phyloP scores from a whole-genome alignment of 2,329 filamentous ascomycete species.

The Phoma sp. region DNA sequence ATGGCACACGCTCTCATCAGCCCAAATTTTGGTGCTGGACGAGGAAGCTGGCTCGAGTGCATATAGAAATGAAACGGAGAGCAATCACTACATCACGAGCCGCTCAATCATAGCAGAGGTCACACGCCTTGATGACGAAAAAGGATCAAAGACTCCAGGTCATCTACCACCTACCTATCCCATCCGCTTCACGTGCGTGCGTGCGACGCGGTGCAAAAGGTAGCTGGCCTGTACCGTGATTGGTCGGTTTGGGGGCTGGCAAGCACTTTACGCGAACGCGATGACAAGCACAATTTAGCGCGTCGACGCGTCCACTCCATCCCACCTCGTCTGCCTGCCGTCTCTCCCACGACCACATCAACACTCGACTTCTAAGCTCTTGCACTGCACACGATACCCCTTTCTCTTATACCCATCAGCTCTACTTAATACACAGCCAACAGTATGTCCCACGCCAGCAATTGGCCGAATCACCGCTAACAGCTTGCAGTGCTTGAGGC shows the following conservation, averaged over 20 bases:
- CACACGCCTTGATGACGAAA: too few species aligned
- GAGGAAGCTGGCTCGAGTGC: slow-evolving; percentile 11
- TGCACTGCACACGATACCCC: slow-evolving; percentile 2
- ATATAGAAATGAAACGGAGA: not conserved
- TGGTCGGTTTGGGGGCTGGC: not conserved
- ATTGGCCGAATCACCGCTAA: slow-evolving; percentile 22
- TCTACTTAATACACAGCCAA: slow-evolving; percentile 12
- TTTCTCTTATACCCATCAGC: not conserved
- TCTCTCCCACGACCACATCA: slow-evolving; percentile 9
- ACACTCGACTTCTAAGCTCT: not conserved
- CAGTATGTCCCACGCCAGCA: slow-evolving; percentile 2
- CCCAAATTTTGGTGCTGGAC: slow-evolving; percentile 1
- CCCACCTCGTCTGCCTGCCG: slow-evolving; percentile 7
- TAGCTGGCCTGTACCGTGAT: not conserved
- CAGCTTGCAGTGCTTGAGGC: slow-evolving; percentile 81
- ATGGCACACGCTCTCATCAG: slow-evolving; percentile 9
- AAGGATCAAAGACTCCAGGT: too few species aligned
- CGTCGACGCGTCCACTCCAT: slow-evolving; percentile 13
- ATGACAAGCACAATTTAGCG: not conserved
- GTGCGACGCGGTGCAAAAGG: not conserved
- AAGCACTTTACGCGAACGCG: slow-evolving; percentile 14
- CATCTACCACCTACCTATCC: too few species aligned
- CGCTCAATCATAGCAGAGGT: too few species aligned
- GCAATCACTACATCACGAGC: not conserved
- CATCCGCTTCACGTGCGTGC: too few species aligned